Base-by-base conservation (phyloP, 495 filamentous ascomycete species). In the Neurospora sp. region DNA sequence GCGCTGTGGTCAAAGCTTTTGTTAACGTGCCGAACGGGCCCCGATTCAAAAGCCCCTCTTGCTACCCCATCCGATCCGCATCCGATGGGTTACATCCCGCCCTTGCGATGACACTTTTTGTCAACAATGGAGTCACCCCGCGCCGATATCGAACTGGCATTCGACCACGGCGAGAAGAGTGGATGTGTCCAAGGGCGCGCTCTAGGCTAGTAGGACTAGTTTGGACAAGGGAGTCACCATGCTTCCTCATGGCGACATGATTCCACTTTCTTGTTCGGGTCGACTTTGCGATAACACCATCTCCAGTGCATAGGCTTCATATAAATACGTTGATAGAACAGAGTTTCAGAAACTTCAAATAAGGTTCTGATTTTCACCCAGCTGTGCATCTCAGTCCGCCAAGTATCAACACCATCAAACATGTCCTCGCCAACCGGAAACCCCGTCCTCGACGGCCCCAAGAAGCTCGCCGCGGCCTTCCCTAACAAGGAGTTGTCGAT, bases 401-500 rank as follows among this genome's bases (percentile, higher is more conserved):
- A 61, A 61, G 27, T 35, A 31, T 0, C 53, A 61, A 61, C 27
- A 31, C 27, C 27, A 18, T 61, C 27, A 35, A 35, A 0, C 27
- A 61, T 61, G 53, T 35, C 53, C 27, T 61, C 27, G 1, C 38
- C 68, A 9, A 35, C 44, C 22, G 70, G 42, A 31, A 39, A 48
- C 38, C 68, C 41, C 40, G 69, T 69, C 18, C 70, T 70, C 38
- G 77, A 74, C 38, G 76, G 78, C 16, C 74, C 80, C 35, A 71
- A 75, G 70, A 71, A 75, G 45, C 79, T 81, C 22, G 69, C 73
- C 37, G 72, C 69, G 10, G 78, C 77, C n/a, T 79, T 81, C 59
- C 53, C 53, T 4, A 68, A 71, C 42, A 72, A 70, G 75, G 45
- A 76, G 68, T 82, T 88, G 72, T 86, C 85, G 3, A 79, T 89